Conservation (phyloP, 2,329 filamentous ascomycete genomes). For the Pseudogymnoascus sp. region DNA sequence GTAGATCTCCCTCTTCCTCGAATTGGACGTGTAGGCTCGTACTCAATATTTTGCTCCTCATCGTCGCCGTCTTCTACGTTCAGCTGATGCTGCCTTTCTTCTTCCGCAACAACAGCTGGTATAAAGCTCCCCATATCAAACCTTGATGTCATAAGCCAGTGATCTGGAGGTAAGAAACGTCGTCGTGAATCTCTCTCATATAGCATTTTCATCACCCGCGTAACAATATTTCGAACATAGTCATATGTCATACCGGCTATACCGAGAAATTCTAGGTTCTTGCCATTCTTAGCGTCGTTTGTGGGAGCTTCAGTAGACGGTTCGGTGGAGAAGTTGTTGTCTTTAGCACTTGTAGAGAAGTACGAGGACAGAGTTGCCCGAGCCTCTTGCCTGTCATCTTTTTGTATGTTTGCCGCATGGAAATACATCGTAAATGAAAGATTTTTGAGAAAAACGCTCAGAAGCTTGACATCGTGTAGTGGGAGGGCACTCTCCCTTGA, state of each 20-base stretch:
- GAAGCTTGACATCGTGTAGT: constrained; percentile 58
- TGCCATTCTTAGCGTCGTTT: not conserved
- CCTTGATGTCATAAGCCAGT: constrained; percentile 87
- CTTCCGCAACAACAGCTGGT: constrained; percentile 75
- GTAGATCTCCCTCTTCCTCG: constrained; percentile 28
- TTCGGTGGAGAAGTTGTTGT: constrained; percentile 4
- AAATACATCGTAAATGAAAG: constrained; percentile 85
- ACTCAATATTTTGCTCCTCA: constrained; percentile 35
- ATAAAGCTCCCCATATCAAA: constrained; percentile 89
- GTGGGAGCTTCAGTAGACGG: not conserved
- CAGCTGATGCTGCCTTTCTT: constrained; percentile 66
- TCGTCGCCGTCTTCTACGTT: constrained; percentile 53
- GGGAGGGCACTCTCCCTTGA: constrained; percentile 59
- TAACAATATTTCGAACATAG: constrained; percentile 72
- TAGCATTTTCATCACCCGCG: constrained; percentile 72
- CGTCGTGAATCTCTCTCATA: constrained; percentile 90
- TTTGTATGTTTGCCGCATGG: constrained; percentile 58
- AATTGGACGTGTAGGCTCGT: constrained; percentile 27
- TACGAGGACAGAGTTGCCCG: constrained; percentile 36
- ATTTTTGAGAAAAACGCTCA: constrained; percentile 83
- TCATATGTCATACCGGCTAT: constrained; percentile 66
- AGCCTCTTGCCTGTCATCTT: constrained; percentile 28
- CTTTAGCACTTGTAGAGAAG: constrained; percentile 28
- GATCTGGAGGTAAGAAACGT: constrained; percentile 69
- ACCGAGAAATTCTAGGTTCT: constrained; percentile 37